A percentile compares a stretch with the other conserved stretches of the same genome.
Evolutionary conservation across 768 basidiomycete species (phyloP).

Genomic region (Suillus decipiens): DNA sequence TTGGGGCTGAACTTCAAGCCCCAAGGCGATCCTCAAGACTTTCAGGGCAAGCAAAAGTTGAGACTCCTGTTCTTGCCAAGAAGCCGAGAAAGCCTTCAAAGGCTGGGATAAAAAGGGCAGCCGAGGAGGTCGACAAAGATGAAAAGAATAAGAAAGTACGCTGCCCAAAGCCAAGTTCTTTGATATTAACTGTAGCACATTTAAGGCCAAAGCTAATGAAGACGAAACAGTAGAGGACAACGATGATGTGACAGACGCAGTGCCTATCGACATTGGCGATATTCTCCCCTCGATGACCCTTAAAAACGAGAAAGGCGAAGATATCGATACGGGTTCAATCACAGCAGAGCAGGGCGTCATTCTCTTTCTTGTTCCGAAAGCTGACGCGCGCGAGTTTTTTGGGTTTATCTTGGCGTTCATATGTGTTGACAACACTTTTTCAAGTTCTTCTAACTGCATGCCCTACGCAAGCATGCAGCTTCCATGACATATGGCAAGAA

Average conservation of each 20-base stretch:
- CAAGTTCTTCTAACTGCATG: slow-evolving; percentile 79
- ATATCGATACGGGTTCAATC: slow-evolving; percentile 66
- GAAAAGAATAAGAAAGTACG: slow-evolving; percentile 38
- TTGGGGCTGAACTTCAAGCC: slow-evolving; percentile 28
- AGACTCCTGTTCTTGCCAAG: slow-evolving; percentile 25
- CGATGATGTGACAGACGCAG: slow-evolving; percentile 16
- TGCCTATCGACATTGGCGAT: slow-evolving; percentile 69
- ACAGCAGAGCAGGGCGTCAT: slow-evolving; percentile 74
- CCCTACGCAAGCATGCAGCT: slow-evolving; percentile 91
- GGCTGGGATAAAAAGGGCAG: slow-evolving; percentile 38
- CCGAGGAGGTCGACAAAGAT: slow-evolving; percentile 26
- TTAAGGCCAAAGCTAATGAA: slow-evolving; percentile 20
- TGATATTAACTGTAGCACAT: slow-evolving; percentile 13
- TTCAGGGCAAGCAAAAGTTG: slow-evolving; percentile 43
- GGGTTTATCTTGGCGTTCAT: slow-evolving; percentile 7
- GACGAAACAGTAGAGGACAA: slow-evolving; percentile 25
- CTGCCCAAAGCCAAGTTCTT: not conserved
- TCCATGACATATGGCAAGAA: slow-evolving; percentile 79
- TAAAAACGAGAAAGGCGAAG: slow-evolving; percentile 84
- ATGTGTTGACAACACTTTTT: slow-evolving; percentile 2
- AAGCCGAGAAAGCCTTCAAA: slow-evolving; percentile 27
- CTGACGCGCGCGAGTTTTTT: slow-evolving; percentile 71
- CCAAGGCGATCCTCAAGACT: slow-evolving; percentile 56
- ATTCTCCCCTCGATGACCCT: slow-evolving; percentile 70
- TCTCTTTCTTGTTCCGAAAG: slow-evolving; percentile 82